phyloP scores from a whole-genome alignment of 1,139 yeast species.

The Yamadazyma siamensis region DNA sequence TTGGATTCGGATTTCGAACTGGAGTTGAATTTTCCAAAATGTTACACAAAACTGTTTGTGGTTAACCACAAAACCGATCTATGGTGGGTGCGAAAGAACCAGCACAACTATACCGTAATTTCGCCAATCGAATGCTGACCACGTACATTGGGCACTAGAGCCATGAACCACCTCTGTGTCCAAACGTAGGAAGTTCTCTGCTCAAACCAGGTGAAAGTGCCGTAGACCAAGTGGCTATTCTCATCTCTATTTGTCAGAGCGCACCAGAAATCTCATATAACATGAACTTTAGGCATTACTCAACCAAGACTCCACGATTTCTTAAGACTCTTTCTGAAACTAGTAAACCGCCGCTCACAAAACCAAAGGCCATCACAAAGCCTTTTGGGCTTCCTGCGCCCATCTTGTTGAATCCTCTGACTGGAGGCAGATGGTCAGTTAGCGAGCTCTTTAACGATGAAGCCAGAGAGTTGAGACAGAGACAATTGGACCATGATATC shows the following conservation, averaged over 20 bases:
- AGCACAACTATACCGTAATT: no score
- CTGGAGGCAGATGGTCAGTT: slow-evolving; percentile 18
- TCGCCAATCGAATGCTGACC: background rate
- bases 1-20: no score
- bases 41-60: no score
- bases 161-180: no score
- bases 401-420: slow-evolving; percentile 23
- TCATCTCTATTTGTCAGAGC: no score
- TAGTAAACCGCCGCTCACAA: slow-evolving; percentile 26
- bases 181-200: no score
- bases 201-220: no score
- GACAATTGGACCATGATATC: slow-evolving; percentile 66
- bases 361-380: slow-evolving; percentile 26
- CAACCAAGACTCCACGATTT: slow-evolving; percentile 21
- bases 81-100: no score
- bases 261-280: background rate
- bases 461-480: slow-evolving; percentile 52
- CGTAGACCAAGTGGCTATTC: no score
- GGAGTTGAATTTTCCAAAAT: no score
- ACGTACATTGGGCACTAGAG: no score
- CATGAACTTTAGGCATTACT: slow-evolving; percentile 8
- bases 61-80: no score
- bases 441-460: slow-evolving; percentile 33
- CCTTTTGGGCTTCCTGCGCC: slow-evolving; percentile 43
- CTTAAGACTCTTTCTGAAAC: slow-evolving; percentile 26